These are phyloP conservation scores for Chalciporus sphaerocephalus DNA, from an alignment of 768 basidiomycete species.

Conservation along the genomic window DNA sequence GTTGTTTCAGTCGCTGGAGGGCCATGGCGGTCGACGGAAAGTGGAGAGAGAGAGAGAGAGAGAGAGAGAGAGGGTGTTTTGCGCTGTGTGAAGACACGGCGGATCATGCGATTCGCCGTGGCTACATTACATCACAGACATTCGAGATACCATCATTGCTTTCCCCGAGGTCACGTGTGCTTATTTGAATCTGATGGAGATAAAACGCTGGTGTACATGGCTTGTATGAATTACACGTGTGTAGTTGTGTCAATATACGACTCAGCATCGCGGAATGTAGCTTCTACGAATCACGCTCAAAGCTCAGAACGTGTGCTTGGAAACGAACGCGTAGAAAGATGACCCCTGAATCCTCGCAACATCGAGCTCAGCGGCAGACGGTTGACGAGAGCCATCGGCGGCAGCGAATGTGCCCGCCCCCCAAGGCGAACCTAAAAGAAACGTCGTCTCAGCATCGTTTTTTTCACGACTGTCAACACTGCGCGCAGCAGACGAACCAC, in stretches of 20 bases:
- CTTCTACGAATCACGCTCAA: too few relatives aligned
- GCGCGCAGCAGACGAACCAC: slow-evolving; percentile 41
- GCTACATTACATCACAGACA: too few relatives aligned
- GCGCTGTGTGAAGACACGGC: neutral
- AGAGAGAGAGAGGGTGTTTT: too few relatives aligned
- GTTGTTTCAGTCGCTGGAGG: slow-evolving; percentile 66
- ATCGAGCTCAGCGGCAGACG: slow-evolving; percentile 47
- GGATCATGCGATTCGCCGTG: neutral
- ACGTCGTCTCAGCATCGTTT: neutral
- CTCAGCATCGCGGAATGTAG: too few relatives aligned
- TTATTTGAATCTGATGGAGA: too few relatives aligned
- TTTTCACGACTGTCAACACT: neutral
- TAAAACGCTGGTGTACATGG: too few relatives aligned
- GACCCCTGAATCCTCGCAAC: slow-evolving; percentile 50
- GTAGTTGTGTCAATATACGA: too few relatives aligned
- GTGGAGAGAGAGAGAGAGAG: neutral
- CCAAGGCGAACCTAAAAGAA: slow-evolving; percentile 59
- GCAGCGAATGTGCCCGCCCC: slow-evolving; percentile 66
- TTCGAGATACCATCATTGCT: too few relatives aligned
- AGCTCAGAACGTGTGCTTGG: slow-evolving; percentile 33
- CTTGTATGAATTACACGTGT: too few relatives aligned
- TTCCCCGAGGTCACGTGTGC: neutral
- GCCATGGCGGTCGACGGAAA: neutral
- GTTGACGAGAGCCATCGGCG: slow-evolving; percentile 45
- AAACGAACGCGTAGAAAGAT: slow-evolving; percentile 47